Evolutionary conservation across 768 basidiomycete species (phyloP).

Genomic region (Trametes sanguinea): DNA sequence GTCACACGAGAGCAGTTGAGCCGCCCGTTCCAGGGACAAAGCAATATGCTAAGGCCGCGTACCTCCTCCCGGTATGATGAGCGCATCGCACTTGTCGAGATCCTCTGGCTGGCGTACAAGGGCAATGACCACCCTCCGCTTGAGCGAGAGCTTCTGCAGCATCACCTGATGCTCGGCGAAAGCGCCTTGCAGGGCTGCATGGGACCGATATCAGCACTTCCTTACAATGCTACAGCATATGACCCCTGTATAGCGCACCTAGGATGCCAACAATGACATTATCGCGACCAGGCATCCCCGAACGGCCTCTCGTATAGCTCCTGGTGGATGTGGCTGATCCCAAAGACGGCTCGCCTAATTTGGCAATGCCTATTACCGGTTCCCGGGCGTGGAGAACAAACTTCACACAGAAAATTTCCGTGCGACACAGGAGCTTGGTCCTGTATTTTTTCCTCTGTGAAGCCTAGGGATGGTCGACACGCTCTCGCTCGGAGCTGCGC

Average conservation of each 20-base stretch:
- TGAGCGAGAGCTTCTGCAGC: constrained; percentile 57
- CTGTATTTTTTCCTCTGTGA: background rate
- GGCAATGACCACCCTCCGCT: constrained; percentile 46
- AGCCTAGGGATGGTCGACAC: no score
- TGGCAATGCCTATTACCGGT: background rate
- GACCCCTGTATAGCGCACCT: background rate
- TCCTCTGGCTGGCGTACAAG: constrained; percentile 79
- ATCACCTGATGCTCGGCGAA: constrained; percentile 84
- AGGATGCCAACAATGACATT: constrained; percentile 26
- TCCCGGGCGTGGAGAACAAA: background rate
- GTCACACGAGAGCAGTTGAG: background rate
- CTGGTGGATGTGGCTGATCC: constrained; percentile 12
- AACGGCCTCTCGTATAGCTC: background rate
- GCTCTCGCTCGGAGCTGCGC: no score
- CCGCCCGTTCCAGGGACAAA: background rate
- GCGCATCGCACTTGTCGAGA: constrained; percentile 71
- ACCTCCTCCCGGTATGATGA: constrained; percentile 95
- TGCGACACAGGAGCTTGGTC: background rate
- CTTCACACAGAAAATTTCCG: constrained; percentile 4
- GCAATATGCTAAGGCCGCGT: constrained; percentile 21
- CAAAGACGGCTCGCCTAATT: constrained; percentile 7
- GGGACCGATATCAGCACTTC: background rate
- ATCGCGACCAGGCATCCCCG: constrained; percentile 16
- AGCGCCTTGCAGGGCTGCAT: constrained; percentile 85
- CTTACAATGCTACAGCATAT: background rate